Percentiles rank a stretch among this genome's conserved stretches.
phyloP scores from a whole-genome alignment of 164 flowering plant species.

The Litsea cubeba region DNA sequence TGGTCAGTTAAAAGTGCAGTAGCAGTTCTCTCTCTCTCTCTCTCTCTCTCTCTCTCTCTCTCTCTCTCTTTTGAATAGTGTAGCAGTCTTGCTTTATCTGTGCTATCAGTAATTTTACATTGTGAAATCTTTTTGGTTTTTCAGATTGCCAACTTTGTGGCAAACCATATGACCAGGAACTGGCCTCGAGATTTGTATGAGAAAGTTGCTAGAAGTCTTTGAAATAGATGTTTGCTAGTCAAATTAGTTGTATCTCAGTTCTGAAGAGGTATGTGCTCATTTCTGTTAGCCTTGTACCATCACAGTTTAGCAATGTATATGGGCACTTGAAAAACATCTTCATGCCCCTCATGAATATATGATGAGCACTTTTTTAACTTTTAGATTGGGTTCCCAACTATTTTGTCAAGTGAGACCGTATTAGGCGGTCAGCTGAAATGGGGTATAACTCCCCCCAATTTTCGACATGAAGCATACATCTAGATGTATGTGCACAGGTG shows the following conservation, averaged over 20 bases:
- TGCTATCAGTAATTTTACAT: background rate
- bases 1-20: too few relatives aligned
- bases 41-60: too few relatives aligned
- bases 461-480: too few relatives aligned
- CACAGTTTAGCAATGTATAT: too few relatives aligned
- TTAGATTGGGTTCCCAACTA: background rate
- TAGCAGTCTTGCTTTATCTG: background rate
- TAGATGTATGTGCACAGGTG: background rate
- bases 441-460: background rate
- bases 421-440: background rate
- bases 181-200: slow-evolving; percentile 95
- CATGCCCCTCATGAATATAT: too few relatives aligned
- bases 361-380: too few relatives aligned
- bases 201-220: slow-evolving; percentile 72
- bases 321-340: too few relatives aligned
- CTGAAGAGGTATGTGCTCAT: background rate
- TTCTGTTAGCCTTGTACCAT: too few relatives aligned
- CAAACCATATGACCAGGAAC: slow-evolving; percentile 62
- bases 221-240: slow-evolving; percentile 14
- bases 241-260: background rate
- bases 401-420: background rate
- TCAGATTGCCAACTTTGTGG: slow-evolving; percentile 88
- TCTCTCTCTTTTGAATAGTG: too few relatives aligned
- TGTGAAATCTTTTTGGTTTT: background rate
- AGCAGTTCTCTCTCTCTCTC: too few relatives aligned